phyloP scores from a whole-genome alignment of 1,284 basidiomycete genomes.

The Stygiomarasmius scandens region DNA sequence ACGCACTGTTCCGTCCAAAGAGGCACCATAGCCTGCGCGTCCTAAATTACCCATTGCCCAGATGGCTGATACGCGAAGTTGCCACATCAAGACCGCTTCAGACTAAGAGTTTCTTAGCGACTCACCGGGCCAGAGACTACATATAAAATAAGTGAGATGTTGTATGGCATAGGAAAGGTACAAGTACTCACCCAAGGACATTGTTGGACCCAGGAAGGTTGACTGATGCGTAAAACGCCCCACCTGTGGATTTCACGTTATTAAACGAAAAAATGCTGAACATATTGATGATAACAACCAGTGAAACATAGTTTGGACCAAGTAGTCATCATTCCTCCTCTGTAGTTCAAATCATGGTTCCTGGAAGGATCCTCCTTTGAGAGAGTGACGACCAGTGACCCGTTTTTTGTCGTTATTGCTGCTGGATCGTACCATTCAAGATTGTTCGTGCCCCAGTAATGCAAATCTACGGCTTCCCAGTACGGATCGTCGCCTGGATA shows the following conservation, averaged over 20 bases:
- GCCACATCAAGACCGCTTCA: neutral
- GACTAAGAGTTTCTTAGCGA: neutral
- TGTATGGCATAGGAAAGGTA: constrained; percentile 6
- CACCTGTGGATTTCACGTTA: too few species aligned
- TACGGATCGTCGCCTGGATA: constrained; percentile 70
- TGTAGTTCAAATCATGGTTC: constrained; percentile 65
- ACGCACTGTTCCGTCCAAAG: constrained; percentile 56
- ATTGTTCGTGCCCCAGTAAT: constrained; percentile 51
- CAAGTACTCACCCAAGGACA: constrained; percentile 23
- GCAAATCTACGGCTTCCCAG: constrained; percentile 56
- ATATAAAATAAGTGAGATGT: neutral
- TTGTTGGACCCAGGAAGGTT: constrained; percentile 60
- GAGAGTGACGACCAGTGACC: constrained; percentile 67
- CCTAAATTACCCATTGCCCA: constrained; percentile 59
- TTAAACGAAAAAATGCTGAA: constrained; percentile 87
- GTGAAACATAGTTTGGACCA: constrained; percentile 84
- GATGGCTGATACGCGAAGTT: constrained; percentile 37
- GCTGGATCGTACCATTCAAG: constrained; percentile 54
- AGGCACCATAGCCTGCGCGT: constrained; percentile 54
- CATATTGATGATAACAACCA: constrained; percentile 65
- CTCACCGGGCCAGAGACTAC: neutral
- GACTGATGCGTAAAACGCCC: constrained; percentile 44
- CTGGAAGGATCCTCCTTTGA: constrained; percentile 42
- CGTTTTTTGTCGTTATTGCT: constrained; percentile 56
- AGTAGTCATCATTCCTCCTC: constrained; percentile 46